Percentiles rank a stretch among this genome's conserved stretches.
phyloP scores from a whole-genome alignment of 108 stramenopile genomes.

The Schizochytrium sp. region DNA sequence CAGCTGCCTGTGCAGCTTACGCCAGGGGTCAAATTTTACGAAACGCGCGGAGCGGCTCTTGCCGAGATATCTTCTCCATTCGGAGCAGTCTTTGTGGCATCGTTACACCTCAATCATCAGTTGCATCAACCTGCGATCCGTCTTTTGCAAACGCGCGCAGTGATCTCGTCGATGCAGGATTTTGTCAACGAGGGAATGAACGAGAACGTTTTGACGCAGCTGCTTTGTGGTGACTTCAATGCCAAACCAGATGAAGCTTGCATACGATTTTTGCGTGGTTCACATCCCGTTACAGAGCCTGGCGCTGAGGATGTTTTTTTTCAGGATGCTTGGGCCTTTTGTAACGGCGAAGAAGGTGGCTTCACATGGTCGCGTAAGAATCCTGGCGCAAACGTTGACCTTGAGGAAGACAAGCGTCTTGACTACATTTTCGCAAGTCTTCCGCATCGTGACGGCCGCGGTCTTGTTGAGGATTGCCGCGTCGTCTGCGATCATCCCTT shows the following conservation, averaged over 20 bases:
- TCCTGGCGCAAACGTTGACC: neutral
- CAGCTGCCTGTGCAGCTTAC: neutral
- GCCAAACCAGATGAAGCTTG: neutral
- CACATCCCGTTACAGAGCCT: neutral
- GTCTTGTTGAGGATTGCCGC: neutral
- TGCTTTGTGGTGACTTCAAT: neutral
- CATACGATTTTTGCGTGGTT: neutral
- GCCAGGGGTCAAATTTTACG: neutral
- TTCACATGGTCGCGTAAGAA: neutral
- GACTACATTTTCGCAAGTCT: neutral
- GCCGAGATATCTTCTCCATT: neutral
- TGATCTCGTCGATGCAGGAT: neutral
- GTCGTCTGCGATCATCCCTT: slow-evolving; percentile 11
- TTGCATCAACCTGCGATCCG: neutral
- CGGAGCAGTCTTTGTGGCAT: neutral
- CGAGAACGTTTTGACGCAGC: neutral
- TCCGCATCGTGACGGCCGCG: neutral
- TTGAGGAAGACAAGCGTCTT: neutral
- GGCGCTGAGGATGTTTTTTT: neutral
- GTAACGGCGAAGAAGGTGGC: neutral
- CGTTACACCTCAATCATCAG: neutral
- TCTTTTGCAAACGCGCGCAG: neutral
- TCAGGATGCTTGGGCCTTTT: neutral
- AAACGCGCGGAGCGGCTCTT: neutral
- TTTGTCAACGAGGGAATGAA: neutral